Base-by-base conservation (phyloP, 805 yeast species). In the Jamesozyma piceae region DNA sequence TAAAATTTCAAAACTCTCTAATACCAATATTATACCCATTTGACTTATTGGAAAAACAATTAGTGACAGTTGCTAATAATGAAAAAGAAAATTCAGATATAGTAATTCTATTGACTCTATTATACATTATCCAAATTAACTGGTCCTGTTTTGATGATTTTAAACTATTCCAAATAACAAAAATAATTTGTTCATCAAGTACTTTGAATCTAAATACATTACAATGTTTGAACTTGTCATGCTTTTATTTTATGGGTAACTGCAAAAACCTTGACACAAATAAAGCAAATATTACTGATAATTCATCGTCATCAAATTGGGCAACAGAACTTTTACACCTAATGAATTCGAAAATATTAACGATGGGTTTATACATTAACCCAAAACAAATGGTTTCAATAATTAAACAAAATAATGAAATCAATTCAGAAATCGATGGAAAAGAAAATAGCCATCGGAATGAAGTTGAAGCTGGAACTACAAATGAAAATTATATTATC, bases 121-220 rank as follows among this genome's bases (percentile, higher is more conserved):
- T 54, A 14, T 52, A 50, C 37, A 49, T 60, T 11, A 51, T 58
- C 26, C 65, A 60, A 44, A 48, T 58, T 30, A 53, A 53, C 43
- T 56, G 60, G 60, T 48, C 49, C 3, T 57, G 63, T 44, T 45
- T 58, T 28, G 53, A 55, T 47, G 51, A 56, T 30, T 49, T 47
- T 15, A 51, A 49, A 28, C 41, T 61, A 17, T 58, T 54, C 38
- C 49, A 54, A 32, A 39, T 57, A 9, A 50, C 61, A 6, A 57
- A 57, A 43, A 30, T 55, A 24, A 39, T 61, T 32, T 38, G 47
- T 3, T 46, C 50, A 5, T 38, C 53, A 8, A 39, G 17, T 21
- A 20, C 22, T 14, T 18, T 33, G 19, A 46, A 46, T 26, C 22
- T 56, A 33, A 47, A 47, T 6, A 43, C 42, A 6, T 28, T 57